phyloP scores from a whole-genome alignment of 371 early-diverging fungal genomes.

The Mucor mucedo region DNA sequence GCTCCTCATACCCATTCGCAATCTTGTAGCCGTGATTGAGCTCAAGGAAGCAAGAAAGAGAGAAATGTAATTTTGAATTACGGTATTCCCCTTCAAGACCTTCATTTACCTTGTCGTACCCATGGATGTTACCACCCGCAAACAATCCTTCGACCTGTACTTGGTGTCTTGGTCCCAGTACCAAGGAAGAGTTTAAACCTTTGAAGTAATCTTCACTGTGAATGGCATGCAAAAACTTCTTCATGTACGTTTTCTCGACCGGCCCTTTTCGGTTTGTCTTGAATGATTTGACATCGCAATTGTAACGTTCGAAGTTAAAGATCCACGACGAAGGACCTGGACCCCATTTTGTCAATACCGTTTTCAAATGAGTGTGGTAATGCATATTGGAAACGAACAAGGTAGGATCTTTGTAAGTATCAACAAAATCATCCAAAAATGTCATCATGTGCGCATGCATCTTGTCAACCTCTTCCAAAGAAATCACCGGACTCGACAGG shows the following conservation, averaged over 20 bases:
- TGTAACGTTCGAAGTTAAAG: neutral
- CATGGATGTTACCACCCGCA: neutral
- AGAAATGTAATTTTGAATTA: neutral
- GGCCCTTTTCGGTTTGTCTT: neutral
- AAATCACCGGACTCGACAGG: neutral
- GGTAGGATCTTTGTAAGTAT: neutral
- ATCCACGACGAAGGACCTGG: neutral
- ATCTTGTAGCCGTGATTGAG: too few relatives aligned
- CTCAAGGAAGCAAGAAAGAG: too few relatives aligned
- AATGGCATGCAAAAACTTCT: neutral
- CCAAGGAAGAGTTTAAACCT: neutral
- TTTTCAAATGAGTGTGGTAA: neutral
- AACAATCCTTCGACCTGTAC: neutral
- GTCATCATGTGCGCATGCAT: neutral
- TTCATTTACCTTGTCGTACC: neutral
- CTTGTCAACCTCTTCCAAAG: neutral
- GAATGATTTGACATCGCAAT: neutral
- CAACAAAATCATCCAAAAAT: neutral
- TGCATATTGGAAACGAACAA: neutral
- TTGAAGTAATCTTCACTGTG: neutral
- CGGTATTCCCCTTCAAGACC: neutral
- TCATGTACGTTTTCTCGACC: neutral
- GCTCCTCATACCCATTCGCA: too few relatives aligned
- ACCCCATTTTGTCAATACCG: neutral
- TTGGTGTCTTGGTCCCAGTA: neutral